Conservation (phyloP, 805 yeast species). For the Starmerella etchellsii region DNA sequence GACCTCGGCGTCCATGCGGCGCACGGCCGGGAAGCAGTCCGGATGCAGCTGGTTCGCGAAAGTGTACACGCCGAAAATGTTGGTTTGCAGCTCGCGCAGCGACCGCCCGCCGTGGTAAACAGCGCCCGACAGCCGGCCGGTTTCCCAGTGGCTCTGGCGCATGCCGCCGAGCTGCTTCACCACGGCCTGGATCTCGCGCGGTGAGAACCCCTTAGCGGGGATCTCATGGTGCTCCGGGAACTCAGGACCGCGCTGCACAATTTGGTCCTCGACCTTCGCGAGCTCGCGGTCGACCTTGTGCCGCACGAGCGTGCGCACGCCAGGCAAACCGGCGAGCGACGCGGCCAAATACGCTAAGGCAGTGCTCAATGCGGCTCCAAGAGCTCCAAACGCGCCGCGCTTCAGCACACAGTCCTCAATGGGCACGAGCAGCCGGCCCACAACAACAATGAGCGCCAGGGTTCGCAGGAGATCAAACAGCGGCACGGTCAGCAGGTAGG, state of each 20-base stretch:
- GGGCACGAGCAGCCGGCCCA: constrained; percentile 8
- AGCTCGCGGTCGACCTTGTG: constrained; percentile 42
- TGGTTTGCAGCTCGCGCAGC: constrained; percentile 56
- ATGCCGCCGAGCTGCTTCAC: constrained; percentile 35
- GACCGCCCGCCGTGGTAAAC: constrained; percentile 93
- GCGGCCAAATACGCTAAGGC: constrained; percentile 15
- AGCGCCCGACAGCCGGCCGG: constrained; percentile 85
- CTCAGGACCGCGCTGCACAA: constrained; percentile 43
- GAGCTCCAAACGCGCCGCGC: constrained; percentile 21
- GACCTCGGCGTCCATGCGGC: constrained; percentile 93
- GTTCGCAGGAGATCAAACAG: constrained; percentile 6
- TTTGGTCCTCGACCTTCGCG: constrained; percentile 38
- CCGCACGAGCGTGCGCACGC: constrained; percentile 44
- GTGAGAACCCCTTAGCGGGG: constrained; percentile 49
- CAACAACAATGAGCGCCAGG: constrained; percentile 8
- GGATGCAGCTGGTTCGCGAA: constrained; percentile 95
- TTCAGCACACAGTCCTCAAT: constrained; percentile 13
- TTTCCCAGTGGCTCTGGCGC: constrained; percentile 66
- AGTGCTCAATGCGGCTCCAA: constrained; percentile 5
- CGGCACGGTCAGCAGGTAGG: constrained; percentile 2
- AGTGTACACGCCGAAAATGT: constrained; percentile 62
- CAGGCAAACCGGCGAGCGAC: constrained; percentile 35
- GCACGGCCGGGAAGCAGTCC: constrained; percentile 89
- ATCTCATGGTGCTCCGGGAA: constrained; percentile 27
- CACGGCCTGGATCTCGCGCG: constrained; percentile 36